A percentile compares a stretch with the other conserved stretches of the same genome.
These are phyloP conservation scores for Leucocoprinus leucothites DNA, from an alignment of 768 basidiomycete genomes.

Conservation along the genomic window DNA sequence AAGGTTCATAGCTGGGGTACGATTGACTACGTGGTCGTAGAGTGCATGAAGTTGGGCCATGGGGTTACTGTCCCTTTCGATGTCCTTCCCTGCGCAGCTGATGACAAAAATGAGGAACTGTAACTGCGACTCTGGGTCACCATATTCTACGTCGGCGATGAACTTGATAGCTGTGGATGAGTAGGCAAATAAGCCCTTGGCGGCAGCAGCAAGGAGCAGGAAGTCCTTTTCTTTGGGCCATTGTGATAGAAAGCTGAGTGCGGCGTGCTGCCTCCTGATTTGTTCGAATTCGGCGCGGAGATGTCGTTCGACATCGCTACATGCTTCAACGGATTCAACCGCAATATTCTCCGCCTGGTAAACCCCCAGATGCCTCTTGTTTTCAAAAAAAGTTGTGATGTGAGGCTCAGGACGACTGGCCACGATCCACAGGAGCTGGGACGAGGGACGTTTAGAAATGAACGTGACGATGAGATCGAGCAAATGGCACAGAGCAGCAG, in stretches of 20 bases:
- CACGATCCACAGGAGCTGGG: constrained; percentile 22
- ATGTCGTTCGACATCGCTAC: constrained; percentile 18
- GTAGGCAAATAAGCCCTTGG: constrained; percentile 24
- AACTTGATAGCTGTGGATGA: constrained; percentile 18
- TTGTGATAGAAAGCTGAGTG: background rate
- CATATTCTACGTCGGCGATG: constrained; percentile 9
- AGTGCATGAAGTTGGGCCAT: no score
- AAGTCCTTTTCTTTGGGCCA: constrained; percentile 19
- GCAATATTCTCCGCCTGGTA: constrained; percentile 6
- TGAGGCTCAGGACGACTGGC: constrained; percentile 25
- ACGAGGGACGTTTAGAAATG: background rate
- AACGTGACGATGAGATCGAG: constrained; percentile 11
- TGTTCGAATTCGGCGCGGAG: constrained; percentile 11
- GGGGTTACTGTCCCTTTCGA: no score
- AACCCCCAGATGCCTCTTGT: background rate
- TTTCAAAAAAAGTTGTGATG: constrained; percentile 15
- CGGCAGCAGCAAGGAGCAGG: constrained; percentile 14
- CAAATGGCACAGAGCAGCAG: constrained; percentile 13
- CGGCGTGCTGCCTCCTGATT: background rate
- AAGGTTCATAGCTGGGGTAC: no score
- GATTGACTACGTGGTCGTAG: no score
- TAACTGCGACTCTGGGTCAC: background rate
- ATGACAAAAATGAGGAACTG: no score
- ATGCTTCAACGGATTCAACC: constrained; percentile 13
- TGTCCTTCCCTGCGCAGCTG: no score